Evolutionary conservation across 2,329 filamentous ascomycete genomes (phyloP).

Genomic region (Fusarium nematophilum): DNA sequence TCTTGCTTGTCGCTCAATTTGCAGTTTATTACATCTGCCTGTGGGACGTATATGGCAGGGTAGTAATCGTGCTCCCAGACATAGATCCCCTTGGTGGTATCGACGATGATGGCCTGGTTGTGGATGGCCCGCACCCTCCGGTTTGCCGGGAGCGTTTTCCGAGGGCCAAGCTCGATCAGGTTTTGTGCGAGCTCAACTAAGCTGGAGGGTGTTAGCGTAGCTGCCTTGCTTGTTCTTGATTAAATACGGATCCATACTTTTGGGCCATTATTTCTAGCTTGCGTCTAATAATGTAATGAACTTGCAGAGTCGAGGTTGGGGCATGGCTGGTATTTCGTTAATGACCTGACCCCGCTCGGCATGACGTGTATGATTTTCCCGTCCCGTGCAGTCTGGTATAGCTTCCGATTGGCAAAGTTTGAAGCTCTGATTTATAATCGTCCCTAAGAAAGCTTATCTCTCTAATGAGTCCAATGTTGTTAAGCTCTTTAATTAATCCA

Average conservation of each 20-base stretch:
- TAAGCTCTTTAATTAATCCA: too few relatives aligned
- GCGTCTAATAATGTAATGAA: neutral
- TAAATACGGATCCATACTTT: too few relatives aligned
- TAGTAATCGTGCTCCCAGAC: conserved; percentile 62
- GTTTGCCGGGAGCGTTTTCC: conserved; percentile 31
- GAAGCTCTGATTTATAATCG: conserved; percentile 35
- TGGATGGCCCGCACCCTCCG: conserved; percentile 51
- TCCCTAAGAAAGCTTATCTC: neutral
- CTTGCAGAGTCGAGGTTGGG: neutral
- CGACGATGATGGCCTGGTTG: conserved; percentile 49
- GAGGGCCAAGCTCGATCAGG: conserved; percentile 33
- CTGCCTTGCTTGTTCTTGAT: too few relatives aligned
- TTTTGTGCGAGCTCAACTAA: conserved; percentile 17
- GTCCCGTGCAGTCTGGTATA: neutral
- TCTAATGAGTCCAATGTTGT: too few relatives aligned
- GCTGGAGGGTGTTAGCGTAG: too few relatives aligned
- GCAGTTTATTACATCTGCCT: conserved; percentile 44
- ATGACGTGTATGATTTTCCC: conserved; percentile 23
- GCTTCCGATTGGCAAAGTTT: neutral
- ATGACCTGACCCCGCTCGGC: conserved; percentile 24
- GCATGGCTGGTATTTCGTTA: neutral
- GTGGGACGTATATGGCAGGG: conserved; percentile 58
- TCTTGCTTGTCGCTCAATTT: conserved; percentile 42
- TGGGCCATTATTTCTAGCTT: neutral
- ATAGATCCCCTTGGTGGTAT: conserved; percentile 51